Evolutionary conservation across 345 rosid genomes (phyloP), one percentile per base, ranked within the genome.

Genomic region (Ricinus communis): DNA sequence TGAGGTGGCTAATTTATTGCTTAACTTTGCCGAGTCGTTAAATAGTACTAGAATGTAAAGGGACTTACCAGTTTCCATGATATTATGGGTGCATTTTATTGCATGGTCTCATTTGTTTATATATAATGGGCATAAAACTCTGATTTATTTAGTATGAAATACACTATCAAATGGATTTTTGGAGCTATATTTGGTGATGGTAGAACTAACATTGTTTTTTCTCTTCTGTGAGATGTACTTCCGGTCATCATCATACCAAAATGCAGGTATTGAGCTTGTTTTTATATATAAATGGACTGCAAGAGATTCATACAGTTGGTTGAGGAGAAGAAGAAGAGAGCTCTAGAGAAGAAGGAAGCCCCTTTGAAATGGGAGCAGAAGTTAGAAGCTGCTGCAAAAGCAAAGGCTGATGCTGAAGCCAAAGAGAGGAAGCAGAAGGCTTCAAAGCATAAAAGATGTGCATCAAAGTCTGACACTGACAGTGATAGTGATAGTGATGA

Each of bases 181-280:
- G 12, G n/a, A 66, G 57, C 41, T 21, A 9, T 62, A 1, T 27
- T 69, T 57, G 0, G 14, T 77, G 73, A 46, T 70, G 43, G 74
- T 84, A 69, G 86, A 91, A 68, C 90, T 92, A 84, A 95, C 93
- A 92, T 85, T 92, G 89, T 81, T 82, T 86, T 82, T 89, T 87
- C 93, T 90, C 96, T 90, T 90, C 82, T 90, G 84, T 92, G 99
- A 95, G 99, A 95, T 87, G 97, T 68, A 82, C 92, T 87, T 90
- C 82, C 60, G 87, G 84, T 71, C 88, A 82, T 87, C 80, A 71
- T 85, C 97, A 80, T 90, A 82, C 90, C 83, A 81, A 80, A 82
- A 95, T 95, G 97, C 96, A 95, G 99, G 70, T 80, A 45, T 89
- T 87, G 88, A 85, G 78, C 77, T 87, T 82, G 77, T 72, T 84